Evolutionary conservation across 345 rosid species (phyloP).

Genomic region (Linum usitatissimum): DNA sequence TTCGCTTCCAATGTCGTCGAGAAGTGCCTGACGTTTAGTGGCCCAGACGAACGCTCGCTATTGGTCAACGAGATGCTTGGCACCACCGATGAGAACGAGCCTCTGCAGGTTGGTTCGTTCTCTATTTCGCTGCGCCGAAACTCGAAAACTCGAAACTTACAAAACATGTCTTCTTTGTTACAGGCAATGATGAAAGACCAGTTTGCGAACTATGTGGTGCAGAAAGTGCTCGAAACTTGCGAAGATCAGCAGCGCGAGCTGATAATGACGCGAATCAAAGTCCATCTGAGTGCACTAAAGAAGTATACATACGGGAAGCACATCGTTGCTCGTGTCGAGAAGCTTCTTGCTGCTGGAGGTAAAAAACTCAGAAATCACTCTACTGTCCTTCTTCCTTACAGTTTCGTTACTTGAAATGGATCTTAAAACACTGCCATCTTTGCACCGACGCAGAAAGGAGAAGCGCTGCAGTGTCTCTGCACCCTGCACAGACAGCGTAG

Average conservation of each 20-base stretch:
- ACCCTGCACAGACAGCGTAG: conserved; percentile 30
- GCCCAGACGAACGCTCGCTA: conserved; percentile 35
- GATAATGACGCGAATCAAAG: conserved; percentile 59
- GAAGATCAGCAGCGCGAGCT: conserved; percentile 67
- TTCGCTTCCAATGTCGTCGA: conserved; percentile 58
- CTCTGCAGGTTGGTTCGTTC: conserved; percentile 39
- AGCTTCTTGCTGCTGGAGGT: conserved; percentile 87
- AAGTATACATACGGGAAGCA: conserved; percentile 83
- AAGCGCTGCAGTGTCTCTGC: conserved; percentile 40
- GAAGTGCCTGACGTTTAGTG: conserved; percentile 52
- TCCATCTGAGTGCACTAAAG: conserved; percentile 68
- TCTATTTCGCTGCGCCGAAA: no score
- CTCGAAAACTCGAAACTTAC: no score
- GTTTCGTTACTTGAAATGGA: background rate
- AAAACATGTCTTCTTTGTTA: background rate
- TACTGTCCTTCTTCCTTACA: background rate
- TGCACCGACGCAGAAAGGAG: conserved; percentile 46
- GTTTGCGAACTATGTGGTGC: conserved; percentile 77
- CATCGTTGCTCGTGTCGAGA: conserved; percentile 79
- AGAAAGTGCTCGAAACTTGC: conserved; percentile 73
- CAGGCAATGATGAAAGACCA: conserved; percentile 94
- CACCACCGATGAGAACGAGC: conserved; percentile 50
- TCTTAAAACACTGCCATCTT: conserved; percentile 2
- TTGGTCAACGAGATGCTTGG: conserved; percentile 62
- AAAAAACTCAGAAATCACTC: background rate